These are phyloP conservation scores for Yarrowia bubula DNA, from an alignment of 805 yeast species.

Conservation along the genomic window DNA sequence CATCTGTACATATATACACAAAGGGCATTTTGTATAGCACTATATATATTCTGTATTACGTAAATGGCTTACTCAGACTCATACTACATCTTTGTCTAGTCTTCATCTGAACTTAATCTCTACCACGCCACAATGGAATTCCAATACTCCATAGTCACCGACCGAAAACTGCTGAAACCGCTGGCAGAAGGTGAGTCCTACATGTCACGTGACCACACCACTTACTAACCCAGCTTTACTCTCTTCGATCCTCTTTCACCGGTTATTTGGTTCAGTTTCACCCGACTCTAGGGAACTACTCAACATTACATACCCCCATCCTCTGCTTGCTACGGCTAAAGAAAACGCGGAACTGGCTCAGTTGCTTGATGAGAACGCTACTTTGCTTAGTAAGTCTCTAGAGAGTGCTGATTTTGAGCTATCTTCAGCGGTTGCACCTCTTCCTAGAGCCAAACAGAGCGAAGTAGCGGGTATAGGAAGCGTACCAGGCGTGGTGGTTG, in stretches of 20 bases:
- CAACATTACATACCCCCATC: slow-evolving; percentile 13
- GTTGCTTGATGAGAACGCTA: slow-evolving; percentile 42
- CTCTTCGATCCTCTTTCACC: slow-evolving; percentile 65
- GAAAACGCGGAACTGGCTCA: slow-evolving; percentile 50
- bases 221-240: slow-evolving; percentile 40
- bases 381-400: slow-evolving; percentile 35
- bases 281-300: slow-evolving; percentile 51
- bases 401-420: slow-evolving; percentile 29
- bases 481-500: background rate
- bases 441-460: background rate
- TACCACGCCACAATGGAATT: slow-evolving; percentile 18
- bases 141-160: slow-evolving; percentile 22
- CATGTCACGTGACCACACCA: background rate
- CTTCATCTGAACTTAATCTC: too few species aligned
- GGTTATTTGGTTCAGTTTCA: slow-evolving; percentile 62
- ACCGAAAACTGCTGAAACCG: slow-evolving; percentile 22
- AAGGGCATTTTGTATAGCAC: too few species aligned
- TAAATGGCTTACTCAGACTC: too few species aligned
- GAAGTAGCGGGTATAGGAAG: background rate
- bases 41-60: too few species aligned
- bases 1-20: too few species aligned
- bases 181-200: slow-evolving; percentile 13
- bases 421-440: background rate
- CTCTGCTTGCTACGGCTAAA: slow-evolving; percentile 42
- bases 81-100: too few species aligned